Base-by-base conservation (phyloP, 129 eudicot species). In the Tanacetum coccineum region DNA sequence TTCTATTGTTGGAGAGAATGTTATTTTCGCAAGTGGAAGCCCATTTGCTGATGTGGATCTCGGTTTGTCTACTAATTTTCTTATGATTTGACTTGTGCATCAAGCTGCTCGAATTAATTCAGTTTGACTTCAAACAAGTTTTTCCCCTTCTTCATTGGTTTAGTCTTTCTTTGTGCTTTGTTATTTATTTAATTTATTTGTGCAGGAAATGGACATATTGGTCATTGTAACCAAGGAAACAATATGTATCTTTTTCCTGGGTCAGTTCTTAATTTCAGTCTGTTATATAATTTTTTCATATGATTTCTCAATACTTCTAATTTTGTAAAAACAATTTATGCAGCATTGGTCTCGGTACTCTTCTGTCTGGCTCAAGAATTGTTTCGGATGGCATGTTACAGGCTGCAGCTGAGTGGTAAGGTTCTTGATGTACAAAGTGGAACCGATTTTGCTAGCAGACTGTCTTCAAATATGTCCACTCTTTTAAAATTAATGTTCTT, bases 161-260 rank as follows among this genome's bases (percentile, higher is more conserved):
- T 36, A 36, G 9, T 36, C 42, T 30, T 13, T 56, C 12, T 59
- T 75, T 59, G 4, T 12, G 3, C 22, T 36, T 59, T 36, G 9
- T 22, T 59, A 12, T 39, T 17, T 66, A 18, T 47, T 71, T 66
- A 39, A 21, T 64, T 55, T 20, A n/a, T 13, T 52, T 18, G 47
- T 22, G 13, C 83, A 93, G 98, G 98, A 80, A 79, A 84, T 75
- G 96, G 98, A 58, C 79, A 77, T 13, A 71, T 79, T 68, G 98
- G 98, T 46, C 87, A 89, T 68, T 80, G 95, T 79, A 93, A 93
- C 85, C 98, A 93, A 76, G 98, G 92, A 81, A 93, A 93, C 76
- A 93, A 93, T 77, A 88, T 93, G 96, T 93, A 86, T 78, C 96
- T 93, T 54, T 93, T 93, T 30, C 98, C 98, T 4, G 98, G 98